phyloP scores from a whole-genome alignment of 306 rosid genomes.

The Vigna reflexopilosa region DNA sequence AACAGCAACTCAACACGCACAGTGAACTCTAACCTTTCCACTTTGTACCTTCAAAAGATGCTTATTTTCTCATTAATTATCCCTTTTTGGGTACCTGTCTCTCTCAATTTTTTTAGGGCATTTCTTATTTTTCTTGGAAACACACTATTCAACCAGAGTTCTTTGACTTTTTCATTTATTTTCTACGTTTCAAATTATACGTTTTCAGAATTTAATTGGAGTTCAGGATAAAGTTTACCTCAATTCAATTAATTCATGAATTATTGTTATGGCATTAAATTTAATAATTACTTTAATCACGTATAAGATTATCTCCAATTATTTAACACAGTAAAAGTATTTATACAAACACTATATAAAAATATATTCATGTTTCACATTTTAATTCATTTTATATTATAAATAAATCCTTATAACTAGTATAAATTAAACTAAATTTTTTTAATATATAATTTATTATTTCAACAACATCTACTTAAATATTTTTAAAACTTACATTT shows the following conservation, averaged over 20 bases:
- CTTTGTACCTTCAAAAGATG: constrained; percentile 45
- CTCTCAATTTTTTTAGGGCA: not conserved
- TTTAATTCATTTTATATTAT: too few relatives aligned
- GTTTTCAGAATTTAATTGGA: not conserved
- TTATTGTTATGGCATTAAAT: not conserved
- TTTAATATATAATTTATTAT: too few relatives aligned
- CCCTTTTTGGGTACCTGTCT: not conserved
- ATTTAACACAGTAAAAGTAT: not conserved
- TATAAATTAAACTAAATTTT: too few relatives aligned
- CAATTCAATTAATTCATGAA: not conserved
- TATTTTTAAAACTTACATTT: too few relatives aligned
- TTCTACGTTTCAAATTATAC: not conserved
- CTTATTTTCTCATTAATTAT: constrained; percentile 21
- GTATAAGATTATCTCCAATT: not conserved
- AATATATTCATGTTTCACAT: not conserved
- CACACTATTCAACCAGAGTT: constrained; percentile 49
- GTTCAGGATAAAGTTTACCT: not conserved
- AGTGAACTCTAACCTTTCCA: constrained; percentile 51
- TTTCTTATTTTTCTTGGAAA: constrained; percentile 13
- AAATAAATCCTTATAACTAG: not conserved
- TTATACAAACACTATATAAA: not conserved
- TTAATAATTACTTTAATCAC: not conserved
- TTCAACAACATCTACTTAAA: too few relatives aligned
- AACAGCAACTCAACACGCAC: constrained; percentile 28
- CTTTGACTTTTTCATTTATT: not conserved